phyloP scores from a whole-genome alignment of 2,329 filamentous ascomycete genomes.

The Albifimbria verrucaria region DNA sequence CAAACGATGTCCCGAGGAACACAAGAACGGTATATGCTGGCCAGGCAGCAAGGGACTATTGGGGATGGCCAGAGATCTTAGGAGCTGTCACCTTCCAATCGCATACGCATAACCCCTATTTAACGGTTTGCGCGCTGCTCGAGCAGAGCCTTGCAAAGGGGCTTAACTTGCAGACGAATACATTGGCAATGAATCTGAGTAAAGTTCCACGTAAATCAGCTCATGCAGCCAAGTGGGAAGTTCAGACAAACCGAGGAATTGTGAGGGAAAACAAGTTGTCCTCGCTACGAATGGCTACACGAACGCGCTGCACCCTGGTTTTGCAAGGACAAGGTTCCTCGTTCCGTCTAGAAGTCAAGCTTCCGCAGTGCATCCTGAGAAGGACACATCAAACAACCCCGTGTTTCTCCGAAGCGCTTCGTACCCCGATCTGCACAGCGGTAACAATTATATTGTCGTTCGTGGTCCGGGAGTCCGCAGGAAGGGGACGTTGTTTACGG shows the following conservation, averaged over 20 bases:
- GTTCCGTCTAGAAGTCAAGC: constrained; percentile 50
- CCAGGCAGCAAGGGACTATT: constrained; percentile 10
- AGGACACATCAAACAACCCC: constrained; percentile 13
- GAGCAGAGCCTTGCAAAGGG: constrained; percentile 39
- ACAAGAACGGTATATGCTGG: constrained; percentile 6
- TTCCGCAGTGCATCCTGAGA: constrained; percentile 35
- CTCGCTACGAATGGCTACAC: constrained; percentile 55
- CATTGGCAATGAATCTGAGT: constrained; percentile 32
- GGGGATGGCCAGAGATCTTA: constrained; percentile 12
- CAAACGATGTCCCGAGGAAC: constrained; percentile 17
- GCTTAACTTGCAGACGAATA: constrained; percentile 51
- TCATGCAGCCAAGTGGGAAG: constrained; percentile 26
- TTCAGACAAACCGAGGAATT: constrained; percentile 39
- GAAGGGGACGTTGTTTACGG: constrained; percentile 24
- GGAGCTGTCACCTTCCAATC: constrained; percentile 16
- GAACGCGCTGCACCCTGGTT: constrained; percentile 36
- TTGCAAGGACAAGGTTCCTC: constrained; percentile 39
- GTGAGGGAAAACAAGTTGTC: constrained; percentile 41
- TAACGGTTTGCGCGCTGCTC: constrained; percentile 33
- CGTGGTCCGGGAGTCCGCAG: constrained; percentile 18
- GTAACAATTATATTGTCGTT: constrained; percentile 32
- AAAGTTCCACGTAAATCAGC: constrained; percentile 1
- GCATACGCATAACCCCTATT: constrained; percentile 23
- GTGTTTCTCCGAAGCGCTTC: constrained; percentile 16
- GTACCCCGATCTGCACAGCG: constrained; percentile 24